Evolutionary conservation across 345 rosid genomes (phyloP).

Genomic region (Leavenworthia alabamica): DNA sequence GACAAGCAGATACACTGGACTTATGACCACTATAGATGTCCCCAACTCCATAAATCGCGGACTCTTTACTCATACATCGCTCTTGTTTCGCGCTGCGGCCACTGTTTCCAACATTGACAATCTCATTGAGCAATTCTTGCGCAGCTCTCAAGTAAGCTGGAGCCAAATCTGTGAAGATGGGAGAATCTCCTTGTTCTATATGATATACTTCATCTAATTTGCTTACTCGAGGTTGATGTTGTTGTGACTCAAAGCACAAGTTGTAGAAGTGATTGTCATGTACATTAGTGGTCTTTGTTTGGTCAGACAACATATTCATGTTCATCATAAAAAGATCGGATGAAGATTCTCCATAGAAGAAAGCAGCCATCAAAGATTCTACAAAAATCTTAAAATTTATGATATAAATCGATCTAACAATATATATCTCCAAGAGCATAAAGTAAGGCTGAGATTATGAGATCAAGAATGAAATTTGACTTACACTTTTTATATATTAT

Average conservation of each 20-base stretch:
- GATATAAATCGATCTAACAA: neutral
- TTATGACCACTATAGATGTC: neutral
- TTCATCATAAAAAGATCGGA: constrained; percentile 11
- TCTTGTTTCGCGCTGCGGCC: neutral
- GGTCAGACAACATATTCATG: neutral
- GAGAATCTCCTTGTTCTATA: constrained; percentile 29
- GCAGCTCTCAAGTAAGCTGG: constrained; percentile 63
- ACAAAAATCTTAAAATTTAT: neutral
- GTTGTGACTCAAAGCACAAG: constrained; percentile 12
- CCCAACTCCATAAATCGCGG: neutral
- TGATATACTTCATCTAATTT: neutral
- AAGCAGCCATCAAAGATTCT: no score
- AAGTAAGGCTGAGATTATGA: neutral
- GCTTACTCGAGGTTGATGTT: neutral
- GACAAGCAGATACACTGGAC: neutral
- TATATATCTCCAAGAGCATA: constrained; percentile 1
- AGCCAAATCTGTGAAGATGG: constrained; percentile 38
- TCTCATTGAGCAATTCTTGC: constrained; percentile 70
- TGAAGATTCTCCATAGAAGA: constrained; percentile 22
- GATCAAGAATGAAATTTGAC: neutral
- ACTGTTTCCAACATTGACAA: constrained; percentile 42
- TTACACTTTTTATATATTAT: neutral
- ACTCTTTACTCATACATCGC: constrained; percentile 11
- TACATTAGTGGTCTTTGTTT: neutral
- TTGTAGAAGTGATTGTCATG: constrained; percentile 9